Evolutionary conservation across 768 basidiomycete genomes (phyloP), one percentile per base, ranked within the genome.

Genomic region (Russula emetica): DNA sequence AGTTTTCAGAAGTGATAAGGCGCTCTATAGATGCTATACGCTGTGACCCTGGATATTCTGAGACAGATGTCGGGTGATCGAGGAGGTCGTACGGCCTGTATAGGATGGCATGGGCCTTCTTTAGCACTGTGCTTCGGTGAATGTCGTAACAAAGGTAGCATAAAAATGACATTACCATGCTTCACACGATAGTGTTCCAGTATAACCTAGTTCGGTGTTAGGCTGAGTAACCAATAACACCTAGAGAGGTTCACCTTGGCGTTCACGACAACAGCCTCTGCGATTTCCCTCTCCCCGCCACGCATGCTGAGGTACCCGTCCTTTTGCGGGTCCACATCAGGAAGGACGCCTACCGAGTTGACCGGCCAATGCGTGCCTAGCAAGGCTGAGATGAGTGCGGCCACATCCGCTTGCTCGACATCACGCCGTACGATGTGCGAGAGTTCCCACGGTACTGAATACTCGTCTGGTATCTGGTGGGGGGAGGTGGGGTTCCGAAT

Each of bases 371-470:
- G 71, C 14, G 84, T 78, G 22, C 91, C 91, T 20, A 92, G 69
- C 9, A 94, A 78, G 5, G 86, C 74, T 1, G 90, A 80, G 87
- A 94, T 92, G 53, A 94, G 77, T 4, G 87, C 79, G 9, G 92
- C 81, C 18, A 94, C 78, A 69, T 94, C 92, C 0, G 90, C 92
- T 70, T 94, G 92, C 62, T 89, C 89, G 5, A 94, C 80, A 66
- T 94, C 92, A 40, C 83, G 81, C 20, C 90, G 80, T 40, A 82
- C 76, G 0, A 91, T 71, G 55, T 85, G 80, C 2, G 73, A 69
- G 3, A 92, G 73, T 3, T 76, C 73, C 89, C 89, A 93, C 1
- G 82, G 78, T 40, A 70, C 70, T 2, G 90, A 90, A 70, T 86
- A 91, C 0, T 79, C 76, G 68, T 92, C 90, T 8, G 18, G 13